Percentiles rank a stretch among this genome's conserved stretches.
phyloP scores from a whole-genome alignment of 202 grass and related monocot species.

The Tripidium arundinaceum region DNA sequence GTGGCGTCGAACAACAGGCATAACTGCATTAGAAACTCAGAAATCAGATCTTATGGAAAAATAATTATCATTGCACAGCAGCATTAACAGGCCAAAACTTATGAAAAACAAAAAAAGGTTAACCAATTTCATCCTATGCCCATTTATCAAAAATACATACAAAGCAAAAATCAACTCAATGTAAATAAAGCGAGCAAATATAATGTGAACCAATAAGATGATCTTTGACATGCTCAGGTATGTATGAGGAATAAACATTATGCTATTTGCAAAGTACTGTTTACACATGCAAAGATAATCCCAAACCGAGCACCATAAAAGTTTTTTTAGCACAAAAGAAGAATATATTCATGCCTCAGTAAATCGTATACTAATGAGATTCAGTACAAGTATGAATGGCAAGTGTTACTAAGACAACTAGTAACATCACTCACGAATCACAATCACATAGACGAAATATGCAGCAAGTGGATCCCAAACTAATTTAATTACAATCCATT shows the following conservation, averaged over 20 bases:
- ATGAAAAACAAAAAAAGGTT: not conserved
- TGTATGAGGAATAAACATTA: not conserved
- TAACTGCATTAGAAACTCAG: conserved; percentile 45
- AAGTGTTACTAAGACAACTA: not conserved
- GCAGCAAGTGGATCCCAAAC: not conserved
- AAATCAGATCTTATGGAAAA: conserved; percentile 3
- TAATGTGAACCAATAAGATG: not conserved
- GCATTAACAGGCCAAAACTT: not conserved
- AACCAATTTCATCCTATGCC: not conserved
- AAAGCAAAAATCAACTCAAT: not conserved
- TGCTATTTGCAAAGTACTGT: not conserved
- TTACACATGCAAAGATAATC: not conserved
- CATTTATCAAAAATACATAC: not conserved
- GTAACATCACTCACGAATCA: not conserved
- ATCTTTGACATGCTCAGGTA: not conserved
- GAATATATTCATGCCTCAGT: not conserved
- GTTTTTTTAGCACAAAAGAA: not conserved
- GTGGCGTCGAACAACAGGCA: conserved; percentile 66
- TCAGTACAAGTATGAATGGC: not conserved
- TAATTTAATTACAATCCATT: not conserved
- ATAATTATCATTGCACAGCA: conserved; percentile 4
- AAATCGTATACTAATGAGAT: not conserved
- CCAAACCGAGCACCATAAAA: not conserved
- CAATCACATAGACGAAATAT: not conserved
- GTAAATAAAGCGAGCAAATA: not conserved